phyloP scores from a whole-genome alignment of 768 basidiomycete species.

The Pleurotus tuber-regium region DNA sequence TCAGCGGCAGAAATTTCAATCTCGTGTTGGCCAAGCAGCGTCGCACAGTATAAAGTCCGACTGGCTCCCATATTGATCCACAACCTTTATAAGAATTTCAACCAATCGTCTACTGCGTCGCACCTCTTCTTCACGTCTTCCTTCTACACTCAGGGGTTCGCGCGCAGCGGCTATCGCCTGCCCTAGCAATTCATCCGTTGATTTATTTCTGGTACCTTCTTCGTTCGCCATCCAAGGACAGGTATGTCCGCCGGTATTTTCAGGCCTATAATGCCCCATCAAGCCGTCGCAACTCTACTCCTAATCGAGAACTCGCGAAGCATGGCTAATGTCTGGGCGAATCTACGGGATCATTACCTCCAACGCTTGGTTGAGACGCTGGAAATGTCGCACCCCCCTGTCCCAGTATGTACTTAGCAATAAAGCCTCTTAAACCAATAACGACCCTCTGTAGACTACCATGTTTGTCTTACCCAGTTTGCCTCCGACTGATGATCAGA shows the following conservation, averaged over 20 bases:
- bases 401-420: conserved; percentile 34
- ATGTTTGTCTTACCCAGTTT: conserved; percentile 46
- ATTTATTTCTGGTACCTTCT: conserved; percentile 13
- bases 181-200: conserved; percentile 18
- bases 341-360: conserved; percentile 47
- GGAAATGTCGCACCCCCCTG: conserved; percentile 32
- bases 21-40: conserved; percentile 9
- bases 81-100: conserved; percentile 5
- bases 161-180: neutral
- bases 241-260: conserved; percentile 16
- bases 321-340: conserved; percentile 44
- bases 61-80: conserved; percentile 11
- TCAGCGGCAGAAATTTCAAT: conserved; percentile 9
- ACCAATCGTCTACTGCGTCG: conserved; percentile 5
- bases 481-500: conserved; percentile 30
- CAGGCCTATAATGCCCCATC: conserved; percentile 23
- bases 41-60: conserved; percentile 10
- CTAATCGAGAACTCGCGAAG: conserved; percentile 55
- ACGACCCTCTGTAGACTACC: conserved; percentile 28
- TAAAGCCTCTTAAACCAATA: neutral
- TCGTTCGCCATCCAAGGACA: neutral
- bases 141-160: conserved; percentile 9
- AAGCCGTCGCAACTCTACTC: conserved; percentile 36
- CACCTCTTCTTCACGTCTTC: conserved; percentile 1
- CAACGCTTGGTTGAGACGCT: conserved; percentile 40